Conservation (phyloP, 345 rosid genomes). For the Eucalyptus sp. region DNA sequence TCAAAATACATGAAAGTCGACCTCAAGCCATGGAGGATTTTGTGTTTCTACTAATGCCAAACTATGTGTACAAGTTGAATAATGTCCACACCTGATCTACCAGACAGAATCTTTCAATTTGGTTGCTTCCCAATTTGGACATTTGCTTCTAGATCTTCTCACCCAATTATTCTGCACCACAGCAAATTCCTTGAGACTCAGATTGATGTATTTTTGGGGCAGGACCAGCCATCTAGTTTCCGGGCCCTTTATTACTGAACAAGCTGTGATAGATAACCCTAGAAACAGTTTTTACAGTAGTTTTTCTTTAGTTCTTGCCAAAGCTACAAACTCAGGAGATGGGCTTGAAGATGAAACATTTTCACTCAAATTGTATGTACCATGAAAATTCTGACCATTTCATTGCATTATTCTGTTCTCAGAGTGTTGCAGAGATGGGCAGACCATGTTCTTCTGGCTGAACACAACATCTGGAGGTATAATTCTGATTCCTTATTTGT, state of each 20-base stretch:
- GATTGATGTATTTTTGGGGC: background rate
- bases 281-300: background rate
- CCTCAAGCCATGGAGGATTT: background rate
- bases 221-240: background rate
- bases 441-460: conserved; percentile 59
- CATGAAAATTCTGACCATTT: background rate
- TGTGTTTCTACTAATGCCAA: background rate
- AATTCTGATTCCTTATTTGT: background rate
- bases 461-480: conserved; percentile 95
- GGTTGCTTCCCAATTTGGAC: background rate
- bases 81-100: background rate
- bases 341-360: background rate
- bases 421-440: conserved; percentile 97
- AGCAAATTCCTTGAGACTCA: background rate
- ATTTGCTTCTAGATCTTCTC: background rate
- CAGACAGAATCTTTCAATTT: background rate
- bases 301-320: background rate
- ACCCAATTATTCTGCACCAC: background rate
- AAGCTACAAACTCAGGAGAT: background rate
- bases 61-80: background rate
- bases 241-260: background rate
- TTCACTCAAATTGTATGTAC: background rate
- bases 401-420: background rate
- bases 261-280: background rate
- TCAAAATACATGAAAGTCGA: background rate